These are phyloP conservation scores for Stagonosporopsis cucurbitacearum DNA, from an alignment of 2,329 filamentous ascomycete genomes.

Conservation along the genomic window DNA sequence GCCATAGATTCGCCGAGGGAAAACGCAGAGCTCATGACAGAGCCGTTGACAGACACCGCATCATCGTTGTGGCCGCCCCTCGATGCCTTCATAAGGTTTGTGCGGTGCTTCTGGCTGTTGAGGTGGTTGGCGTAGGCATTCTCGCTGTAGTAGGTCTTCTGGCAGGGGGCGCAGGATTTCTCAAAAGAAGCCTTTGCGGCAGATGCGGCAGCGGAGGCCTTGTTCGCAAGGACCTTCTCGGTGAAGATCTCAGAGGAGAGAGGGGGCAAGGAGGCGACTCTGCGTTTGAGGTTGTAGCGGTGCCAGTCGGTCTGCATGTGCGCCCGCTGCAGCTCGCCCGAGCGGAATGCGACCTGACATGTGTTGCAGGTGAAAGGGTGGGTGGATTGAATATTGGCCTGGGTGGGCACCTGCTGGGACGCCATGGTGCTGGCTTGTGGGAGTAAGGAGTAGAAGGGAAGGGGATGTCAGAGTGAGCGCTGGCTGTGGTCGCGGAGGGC, in stretches of 20 bases:
- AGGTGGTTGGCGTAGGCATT: conserved; percentile 95
- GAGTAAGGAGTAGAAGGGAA: conserved; percentile 1
- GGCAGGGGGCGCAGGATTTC: conserved; percentile 79
- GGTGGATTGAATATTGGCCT: conserved; percentile 45
- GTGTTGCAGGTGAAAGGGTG: conserved; percentile 99
- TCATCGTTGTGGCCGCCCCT: conserved; percentile 59
- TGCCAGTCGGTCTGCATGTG: conserved; percentile 99
- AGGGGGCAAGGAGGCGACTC: conserved; percentile 87
- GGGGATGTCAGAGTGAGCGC: conserved; percentile 12
- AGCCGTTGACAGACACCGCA: conserved; percentile 67
- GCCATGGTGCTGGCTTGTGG: conserved; percentile 38
- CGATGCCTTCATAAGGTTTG: conserved; percentile 62
- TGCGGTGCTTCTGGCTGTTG: conserved; percentile 86
- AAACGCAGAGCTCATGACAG: conserved; percentile 88
- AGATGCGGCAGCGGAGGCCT: conserved; percentile 81
- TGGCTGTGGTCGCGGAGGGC: conserved; percentile 14
- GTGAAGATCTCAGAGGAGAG: conserved; percentile 92
- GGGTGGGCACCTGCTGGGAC: conserved; percentile 40
- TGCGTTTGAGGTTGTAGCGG: conserved; percentile 94
- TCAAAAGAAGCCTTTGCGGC: conserved; percentile 90
- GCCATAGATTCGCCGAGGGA: conserved; percentile 82
- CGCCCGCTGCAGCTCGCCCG: conserved; percentile 87
- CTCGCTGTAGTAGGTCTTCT: conserved; percentile 94
- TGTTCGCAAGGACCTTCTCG: conserved; percentile 92
- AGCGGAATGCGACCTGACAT: conserved; percentile 94